Percentiles rank a stretch among this genome's conserved stretches.
Conservation (phyloP, 768 basidiomycete species). For the Cytidiella melzeri region DNA sequence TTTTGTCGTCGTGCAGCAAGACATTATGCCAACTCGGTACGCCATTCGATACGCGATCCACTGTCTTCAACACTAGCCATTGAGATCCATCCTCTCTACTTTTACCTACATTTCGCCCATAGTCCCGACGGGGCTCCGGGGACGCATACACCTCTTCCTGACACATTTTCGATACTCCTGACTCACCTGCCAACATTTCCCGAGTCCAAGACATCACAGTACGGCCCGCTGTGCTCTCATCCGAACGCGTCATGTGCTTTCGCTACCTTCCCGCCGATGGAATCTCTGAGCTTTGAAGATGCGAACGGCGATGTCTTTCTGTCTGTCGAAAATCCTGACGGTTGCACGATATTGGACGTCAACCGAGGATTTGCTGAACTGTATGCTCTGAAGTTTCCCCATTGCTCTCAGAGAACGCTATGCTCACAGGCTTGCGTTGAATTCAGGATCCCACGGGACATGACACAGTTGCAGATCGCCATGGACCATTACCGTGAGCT, state of each 20-base stretch:
- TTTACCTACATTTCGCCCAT: conserved; percentile 20
- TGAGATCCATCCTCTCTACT: conserved; percentile 20
- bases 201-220: conserved; percentile 18
- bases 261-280: conserved; percentile 21
- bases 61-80: conserved; percentile 2
- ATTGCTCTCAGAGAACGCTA: background rate
- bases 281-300: conserved; percentile 16
- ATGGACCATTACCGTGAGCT: conserved; percentile 19
- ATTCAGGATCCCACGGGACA: conserved; percentile 14
- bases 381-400: no score
- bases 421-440: background rate
- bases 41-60: conserved; percentile 5
- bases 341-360: conserved; percentile 21
- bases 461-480: conserved; percentile 14
- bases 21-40: conserved; percentile 10
- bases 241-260: conserved; percentile 23
- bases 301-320: conserved; percentile 14
- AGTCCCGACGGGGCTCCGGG: conserved; percentile 1
- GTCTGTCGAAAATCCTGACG: conserved; percentile 20
- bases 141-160: conserved; percentile 9
- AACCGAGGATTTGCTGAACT: conserved; percentile 19
- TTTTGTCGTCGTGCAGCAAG: conserved; percentile 8
- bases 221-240: conserved; percentile 21
- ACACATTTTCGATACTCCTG: conserved; percentile 18
- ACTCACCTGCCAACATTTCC: conserved; percentile 22